Base-by-base conservation (phyloP, 805 yeast genomes). In the Candida nanaspora region DNA sequence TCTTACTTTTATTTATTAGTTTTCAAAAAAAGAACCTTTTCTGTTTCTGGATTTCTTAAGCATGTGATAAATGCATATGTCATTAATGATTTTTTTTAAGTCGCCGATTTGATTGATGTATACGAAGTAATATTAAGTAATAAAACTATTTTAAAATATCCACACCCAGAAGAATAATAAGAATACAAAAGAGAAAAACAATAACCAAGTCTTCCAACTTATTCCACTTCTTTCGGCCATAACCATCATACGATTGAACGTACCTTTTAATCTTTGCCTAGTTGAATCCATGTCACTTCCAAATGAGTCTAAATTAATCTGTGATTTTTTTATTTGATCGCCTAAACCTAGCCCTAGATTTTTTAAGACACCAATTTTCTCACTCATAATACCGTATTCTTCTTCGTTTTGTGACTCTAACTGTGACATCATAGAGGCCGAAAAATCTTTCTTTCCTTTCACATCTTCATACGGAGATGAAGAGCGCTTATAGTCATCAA, bases 361-460 rank as follows among this genome's bases (percentile, higher is more conserved):
- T 53, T 80, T 82, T 41, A 82, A 60, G 23, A 76, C 65, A 37
- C 66, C 60, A 18, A 82, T 69, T 47, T 75, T 78, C 31, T 72
- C 68, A 27, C 72, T 65, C 72, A 82, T 73, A 2, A 69, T 61
- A 19, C 69, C 66, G 47, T 77, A 56, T 39, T 79, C 76, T 42
- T 77, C 82, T 28, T 78, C 84, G 45, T 73, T 73, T 53, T 82
- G 89, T 3, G 82, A 68, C 55, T 82, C 89, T 37, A 82, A 55
- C 44, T 75, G 78, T 18, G 82, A 72, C 49, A 80, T 51, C 41
- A 71, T 66, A 22, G 76, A 61, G 34, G 78, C 82, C 13, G 73
- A 64, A 53, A 66, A 72, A 52, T 69, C 76, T 34, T 63, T 50
- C 21, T 47, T 40, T 16, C 51, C 40, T 7, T 41, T 27, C 8